These are phyloP conservation scores for Cucumis cinereus DNA, from an alignment of 306 rosid genomes.

Conservation along the genomic window DNA sequence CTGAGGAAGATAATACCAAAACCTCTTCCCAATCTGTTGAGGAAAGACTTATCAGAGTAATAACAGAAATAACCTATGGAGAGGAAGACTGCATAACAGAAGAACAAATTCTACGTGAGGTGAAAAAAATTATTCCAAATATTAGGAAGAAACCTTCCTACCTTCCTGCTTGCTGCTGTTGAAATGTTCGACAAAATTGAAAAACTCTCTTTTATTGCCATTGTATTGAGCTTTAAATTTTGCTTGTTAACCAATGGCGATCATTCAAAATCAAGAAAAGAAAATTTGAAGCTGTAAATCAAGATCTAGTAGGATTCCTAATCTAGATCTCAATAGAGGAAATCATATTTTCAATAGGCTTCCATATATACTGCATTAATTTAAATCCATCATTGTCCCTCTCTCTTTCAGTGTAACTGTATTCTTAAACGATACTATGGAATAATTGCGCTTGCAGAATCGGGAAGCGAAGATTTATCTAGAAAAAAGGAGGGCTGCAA, in stretches of 20 bases:
- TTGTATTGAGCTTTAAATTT: neutral
- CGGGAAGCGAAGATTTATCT: constrained; percentile 34
- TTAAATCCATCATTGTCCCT: neutral
- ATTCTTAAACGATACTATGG: constrained; percentile 3
- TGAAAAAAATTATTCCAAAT: constrained; percentile 16
- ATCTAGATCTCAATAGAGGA: neutral
- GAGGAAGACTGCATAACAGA: constrained; percentile 40
- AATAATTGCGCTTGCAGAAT: constrained; percentile 29
- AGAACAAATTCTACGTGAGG: constrained; percentile 33
- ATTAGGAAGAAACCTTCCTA: neutral
- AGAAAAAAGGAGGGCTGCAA: constrained; percentile 43
- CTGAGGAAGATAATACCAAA: constrained; percentile 25
- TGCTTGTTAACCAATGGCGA: neutral
- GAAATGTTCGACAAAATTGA: too few species aligned
- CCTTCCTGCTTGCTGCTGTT: too few species aligned
- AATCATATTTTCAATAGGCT: neutral
- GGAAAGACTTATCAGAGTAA: constrained; percentile 29
- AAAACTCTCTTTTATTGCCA: neutral
- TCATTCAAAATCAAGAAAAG: constrained; percentile 2
- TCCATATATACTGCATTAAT: neutral
- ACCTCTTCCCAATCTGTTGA: constrained; percentile 22
- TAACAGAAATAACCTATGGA: constrained; percentile 31
- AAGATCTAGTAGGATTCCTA: neutral
- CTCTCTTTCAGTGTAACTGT: neutral
- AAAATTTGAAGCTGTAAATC: neutral